Percentiles rank a stretch among this genome's conserved stretches.
Conservation (phyloP, 176 grass and related monocot species). For the Carex pumila region DNA sequence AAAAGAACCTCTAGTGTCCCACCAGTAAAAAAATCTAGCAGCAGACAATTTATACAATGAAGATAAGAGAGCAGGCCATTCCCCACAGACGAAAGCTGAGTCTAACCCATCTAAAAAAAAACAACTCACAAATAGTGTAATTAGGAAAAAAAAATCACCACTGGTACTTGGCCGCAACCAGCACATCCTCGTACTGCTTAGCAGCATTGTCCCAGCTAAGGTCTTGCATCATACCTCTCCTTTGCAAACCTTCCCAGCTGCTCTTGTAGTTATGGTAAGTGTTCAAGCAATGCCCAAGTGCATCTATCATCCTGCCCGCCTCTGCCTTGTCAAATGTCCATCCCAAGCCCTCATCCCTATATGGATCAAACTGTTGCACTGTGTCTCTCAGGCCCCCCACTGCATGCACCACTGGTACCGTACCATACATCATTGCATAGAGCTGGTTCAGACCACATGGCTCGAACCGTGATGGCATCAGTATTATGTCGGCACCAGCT, state of each 20-base stretch:
- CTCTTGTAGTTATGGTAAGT: conserved; percentile 60
- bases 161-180: conserved; percentile 73
- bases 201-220: conserved; percentile 91
- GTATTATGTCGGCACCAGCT: conserved; percentile 66
- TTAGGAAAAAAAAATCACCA: conserved; percentile 41
- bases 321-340: conserved; percentile 82
- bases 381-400: conserved; percentile 91
- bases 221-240: conserved; percentile 89
- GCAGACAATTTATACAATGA: not conserved
- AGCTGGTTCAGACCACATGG: conserved; percentile 89
- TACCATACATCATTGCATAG: conserved; percentile 96
- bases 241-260: conserved; percentile 85
- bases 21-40: not conserved
- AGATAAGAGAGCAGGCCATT: not conserved
- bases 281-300: conserved; percentile 72
- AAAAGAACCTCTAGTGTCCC: not conserved
- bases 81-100: not conserved
- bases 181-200: conserved; percentile 67
- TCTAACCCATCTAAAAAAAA: not conserved
- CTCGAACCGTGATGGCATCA: conserved; percentile 96
- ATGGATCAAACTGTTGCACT: conserved; percentile 73
- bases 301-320: conserved; percentile 69
- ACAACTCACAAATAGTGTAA: not conserved
- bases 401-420: conserved; percentile 81
- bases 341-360: conserved; percentile 54